Evolutionary conservation across 768 basidiomycete genomes (phyloP).

Genomic region (Agrocybe praecox): DNA sequence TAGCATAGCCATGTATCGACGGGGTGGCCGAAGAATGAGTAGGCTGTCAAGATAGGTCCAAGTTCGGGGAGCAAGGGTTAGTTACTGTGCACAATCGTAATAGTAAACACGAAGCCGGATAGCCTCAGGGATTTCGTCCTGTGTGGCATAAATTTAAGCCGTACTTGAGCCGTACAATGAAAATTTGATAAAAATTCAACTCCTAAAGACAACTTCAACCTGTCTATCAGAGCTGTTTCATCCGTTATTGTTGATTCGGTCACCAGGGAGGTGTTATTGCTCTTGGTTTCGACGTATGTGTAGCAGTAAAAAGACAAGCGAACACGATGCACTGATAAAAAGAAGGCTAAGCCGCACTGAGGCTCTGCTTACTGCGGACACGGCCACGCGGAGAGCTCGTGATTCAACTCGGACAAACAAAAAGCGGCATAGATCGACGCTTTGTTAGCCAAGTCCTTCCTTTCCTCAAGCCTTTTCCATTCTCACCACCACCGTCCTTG

Average conservation of each 20-base stretch:
- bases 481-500: slow-evolving; percentile 7
- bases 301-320: neutral
- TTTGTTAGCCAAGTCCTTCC: slow-evolving; percentile 10
- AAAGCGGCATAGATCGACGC: slow-evolving; percentile 8
- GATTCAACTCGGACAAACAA: slow-evolving; percentile 36
- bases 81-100: too few relatives aligned
- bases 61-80: neutral
- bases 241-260: neutral
- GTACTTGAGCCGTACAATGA: too few relatives aligned
- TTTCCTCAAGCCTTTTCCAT: slow-evolving; percentile 4
- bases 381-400: slow-evolving; percentile 16
- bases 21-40: neutral
- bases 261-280: neutral
- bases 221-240: neutral
- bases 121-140: too few relatives aligned
- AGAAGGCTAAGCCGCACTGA: neutral
- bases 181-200: too few relatives aligned
- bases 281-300: neutral
- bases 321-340: neutral
- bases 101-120: too few relatives aligned
- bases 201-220: too few relatives aligned
- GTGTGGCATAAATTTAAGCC: too few relatives aligned
- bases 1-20: neutral
- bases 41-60: neutral
- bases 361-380: slow-evolving; percentile 4